A percentile compares a stretch with the other conserved stretches of the same genome.
Evolutionary conservation across 306 rosid species (phyloP).

Genomic region (Acacia crassicarpa): DNA sequence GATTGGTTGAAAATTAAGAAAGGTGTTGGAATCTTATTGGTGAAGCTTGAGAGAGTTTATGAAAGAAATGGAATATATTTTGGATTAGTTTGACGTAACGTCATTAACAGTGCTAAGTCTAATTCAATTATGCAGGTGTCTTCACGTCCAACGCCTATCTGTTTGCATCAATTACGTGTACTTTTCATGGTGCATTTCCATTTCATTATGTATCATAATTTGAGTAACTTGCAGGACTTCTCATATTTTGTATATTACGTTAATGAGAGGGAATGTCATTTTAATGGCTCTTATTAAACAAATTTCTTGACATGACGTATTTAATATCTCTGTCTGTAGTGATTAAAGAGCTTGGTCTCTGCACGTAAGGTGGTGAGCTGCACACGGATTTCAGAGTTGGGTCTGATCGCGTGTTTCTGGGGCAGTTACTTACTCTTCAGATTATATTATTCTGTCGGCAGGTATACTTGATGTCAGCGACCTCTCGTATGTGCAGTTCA

Average conservation of each 20-base stretch:
- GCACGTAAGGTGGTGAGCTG: background rate
- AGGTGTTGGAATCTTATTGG: slow-evolving; percentile 28
- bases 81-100: slow-evolving; percentile 16
- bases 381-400: background rate
- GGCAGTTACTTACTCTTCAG: background rate
- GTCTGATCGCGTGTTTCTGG: background rate
- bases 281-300: background rate
- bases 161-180: background rate
- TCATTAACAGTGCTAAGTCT: background rate
- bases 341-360: background rate
- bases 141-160: background rate
- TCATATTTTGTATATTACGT: background rate
- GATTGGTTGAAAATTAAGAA: slow-evolving; percentile 13
- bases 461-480: background rate
- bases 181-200: background rate
- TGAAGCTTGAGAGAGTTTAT: background rate
- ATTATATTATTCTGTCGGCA: background rate
- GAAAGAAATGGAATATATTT: background rate
- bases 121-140: background rate
- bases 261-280: background rate
- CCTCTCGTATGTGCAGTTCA: background rate
- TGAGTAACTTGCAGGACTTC: background rate
- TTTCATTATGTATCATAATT: background rate
- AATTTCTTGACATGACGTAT: background rate
- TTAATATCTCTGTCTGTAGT: background rate